Base-by-base conservation (phyloP, 768 basidiomycete genomes). In the Russula virescens region DNA sequence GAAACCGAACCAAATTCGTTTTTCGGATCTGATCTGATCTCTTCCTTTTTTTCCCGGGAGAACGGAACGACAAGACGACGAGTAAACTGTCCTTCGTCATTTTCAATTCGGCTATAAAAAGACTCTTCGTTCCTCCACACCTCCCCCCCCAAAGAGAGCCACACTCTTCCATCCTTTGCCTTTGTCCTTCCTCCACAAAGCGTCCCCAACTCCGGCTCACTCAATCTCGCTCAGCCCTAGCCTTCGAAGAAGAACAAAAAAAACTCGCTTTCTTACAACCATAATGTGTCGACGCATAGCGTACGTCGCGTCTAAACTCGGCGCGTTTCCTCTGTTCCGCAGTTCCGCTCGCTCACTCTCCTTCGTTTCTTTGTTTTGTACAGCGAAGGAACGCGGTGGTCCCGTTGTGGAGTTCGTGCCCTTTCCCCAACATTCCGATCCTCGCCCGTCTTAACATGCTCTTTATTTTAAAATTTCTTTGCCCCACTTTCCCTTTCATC, bases 381-480 rank as follows among this genome's bases (percentile, higher is more conserved):
- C 72, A 89, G 89, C 63, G 82, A 89, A 81, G 89, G 89, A 73
- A 90, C 88, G 21, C 82, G 81, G 25, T 91, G 88, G 88, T 74
- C 77, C 58, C 80, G 78, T 63, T 91, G 89, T 72, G 84, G 85
- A 68, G 88, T 90, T 73, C 58, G 75, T 57, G 2, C 38, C 25
- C 38, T 46, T 38, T 62, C 19, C 31, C 8, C 8, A 31, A 31
- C 31, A 31, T 18, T 19, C 42, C 42, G 38, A 43, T 43, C 53
- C 61, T 45, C n/a, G n/a, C n/a, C n/a, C n/a, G n/a, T n/a, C n/a
- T n/a, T n/a, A n/a, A n/a, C n/a, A n/a, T n/a, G n/a, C n/a, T n/a
- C n/a, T n/a, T n/a, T n/a, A n/a, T n/a, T n/a, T n/a, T n/a, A n/a
- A n/a, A n/a, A n/a, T n/a, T n/a, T n/a, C n/a, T n/a, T n/a, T n/a